These are phyloP conservation scores for Talaromyces atroroseus DNA, from an alignment of 2,329 filamentous ascomycete genomes.

Conservation along the genomic window DNA sequence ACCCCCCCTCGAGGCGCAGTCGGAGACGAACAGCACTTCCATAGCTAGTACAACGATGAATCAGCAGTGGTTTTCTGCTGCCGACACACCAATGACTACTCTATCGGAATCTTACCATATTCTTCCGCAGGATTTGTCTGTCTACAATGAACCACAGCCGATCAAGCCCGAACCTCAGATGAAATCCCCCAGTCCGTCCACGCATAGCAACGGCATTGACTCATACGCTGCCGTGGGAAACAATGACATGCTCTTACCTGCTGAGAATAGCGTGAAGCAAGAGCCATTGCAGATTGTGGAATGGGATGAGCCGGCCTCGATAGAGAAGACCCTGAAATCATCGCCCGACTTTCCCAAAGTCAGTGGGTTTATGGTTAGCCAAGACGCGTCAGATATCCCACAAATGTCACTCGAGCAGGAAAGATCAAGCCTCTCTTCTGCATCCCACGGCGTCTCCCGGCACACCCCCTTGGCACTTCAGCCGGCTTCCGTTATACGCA, in stretches of 20 bases:
- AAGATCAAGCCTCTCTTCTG: conserved; percentile 20
- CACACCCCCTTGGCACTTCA: conserved; percentile 29
- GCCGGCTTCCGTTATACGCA: conserved; percentile 29
- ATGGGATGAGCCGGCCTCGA: conserved; percentile 25
- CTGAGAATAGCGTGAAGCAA: conserved; percentile 28
- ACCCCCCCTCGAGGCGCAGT: conserved; percentile 13
- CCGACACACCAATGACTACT: not conserved
- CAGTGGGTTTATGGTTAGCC: conserved; percentile 33
- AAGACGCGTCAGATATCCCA: conserved; percentile 27
- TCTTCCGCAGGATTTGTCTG: conserved; percentile 2
- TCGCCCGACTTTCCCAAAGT: conserved; percentile 24
- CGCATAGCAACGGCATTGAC: conserved; percentile 32
- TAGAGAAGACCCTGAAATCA: conserved; percentile 18
- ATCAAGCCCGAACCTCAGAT: conserved; percentile 19
- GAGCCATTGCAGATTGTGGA: conserved; percentile 19
- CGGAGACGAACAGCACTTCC: conserved; percentile 6
- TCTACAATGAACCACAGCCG: conserved; percentile 4
- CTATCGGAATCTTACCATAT: not conserved
- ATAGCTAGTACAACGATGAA: conserved; percentile 9
- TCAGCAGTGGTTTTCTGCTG: conserved; percentile 24
- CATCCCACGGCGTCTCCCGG: conserved; percentile 21
- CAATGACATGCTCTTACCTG: conserved; percentile 26
- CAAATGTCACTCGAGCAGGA: conserved; percentile 21
- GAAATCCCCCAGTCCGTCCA: conserved; percentile 33
- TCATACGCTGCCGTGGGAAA: conserved; percentile 27